phyloP scores from a whole-genome alignment of 176 grass and related monocot species.

The Phoenix roebelenii region DNA sequence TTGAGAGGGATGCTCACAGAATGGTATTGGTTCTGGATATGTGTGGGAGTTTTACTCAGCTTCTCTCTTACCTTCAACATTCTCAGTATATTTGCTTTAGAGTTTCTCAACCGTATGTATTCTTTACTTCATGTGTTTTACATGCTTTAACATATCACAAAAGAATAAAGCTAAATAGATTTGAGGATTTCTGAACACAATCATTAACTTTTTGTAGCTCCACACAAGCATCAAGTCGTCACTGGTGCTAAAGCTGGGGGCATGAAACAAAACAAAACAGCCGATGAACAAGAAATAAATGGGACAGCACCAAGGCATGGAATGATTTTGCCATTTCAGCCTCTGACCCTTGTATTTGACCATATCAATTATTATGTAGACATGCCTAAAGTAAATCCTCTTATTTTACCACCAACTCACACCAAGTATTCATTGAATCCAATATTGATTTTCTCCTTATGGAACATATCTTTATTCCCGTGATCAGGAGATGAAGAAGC shows the following conservation, averaged over 20 bases:
- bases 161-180: neutral
- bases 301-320: constrained; percentile 25
- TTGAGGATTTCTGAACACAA: constrained; percentile 1
- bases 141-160: no score
- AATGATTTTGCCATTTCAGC: constrained; percentile 59
- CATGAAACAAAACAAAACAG: constrained; percentile 18
- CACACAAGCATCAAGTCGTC: constrained; percentile 45
- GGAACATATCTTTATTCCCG: no score
- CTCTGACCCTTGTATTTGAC: constrained; percentile 71
- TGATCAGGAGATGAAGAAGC: constrained; percentile 53
- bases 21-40: constrained; percentile 93
- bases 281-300: constrained; percentile 17
- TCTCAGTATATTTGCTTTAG: constrained; percentile 66
- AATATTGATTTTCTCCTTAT: no score
- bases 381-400: constrained; percentile 69
- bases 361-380: constrained; percentile 85
- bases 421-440: no score
- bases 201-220: constrained; percentile 44
- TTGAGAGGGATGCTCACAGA: constrained; percentile 53
- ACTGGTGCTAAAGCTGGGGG: constrained; percentile 16
- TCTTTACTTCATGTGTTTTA: neutral
- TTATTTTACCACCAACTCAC: neutral
- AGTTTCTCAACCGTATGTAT: constrained; percentile 62
- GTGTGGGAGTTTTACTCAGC: constrained; percentile 45
- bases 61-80: constrained; percentile 77